Base-by-base conservation (phyloP, 805 yeast genomes). In the Candida chilensis region DNA sequence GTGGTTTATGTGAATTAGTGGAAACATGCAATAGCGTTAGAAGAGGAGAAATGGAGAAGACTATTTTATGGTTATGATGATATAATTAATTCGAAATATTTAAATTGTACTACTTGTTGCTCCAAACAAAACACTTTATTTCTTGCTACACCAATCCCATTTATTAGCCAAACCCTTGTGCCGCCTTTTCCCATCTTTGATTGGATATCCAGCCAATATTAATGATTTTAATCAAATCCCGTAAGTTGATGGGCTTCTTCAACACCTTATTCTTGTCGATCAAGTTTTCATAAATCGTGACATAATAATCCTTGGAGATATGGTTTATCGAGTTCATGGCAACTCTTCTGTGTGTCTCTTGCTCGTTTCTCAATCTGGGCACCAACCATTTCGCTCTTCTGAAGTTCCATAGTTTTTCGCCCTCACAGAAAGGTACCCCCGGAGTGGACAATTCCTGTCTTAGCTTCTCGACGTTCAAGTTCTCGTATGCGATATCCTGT, bases 131-230 rank as follows among this genome's bases (percentile, higher is more conserved):
- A n/a, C n/a, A n/a, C n/a, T n/a, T n/a, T n/a, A n/a, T n/a, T n/a
- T n/a, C n/a, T n/a, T n/a, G n/a, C n/a, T n/a, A n/a, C n/a, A n/a
- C n/a, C n/a, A n/a, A n/a, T n/a, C n/a, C n/a, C n/a, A n/a, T n/a
- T n/a, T n/a, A 3, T 30, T 36, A 55, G 4, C 64, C 47, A 30
- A 60, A 39, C 2, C 67, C 67, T 19, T 43, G 46, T 4, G 65
- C 64, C 4, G 70, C 70, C 21, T 65, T 55, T 34, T 71, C 79
- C 90, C 92, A 88, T 40, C 74, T 72, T 30, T 78, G 85, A 15
- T 74, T 74, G 36, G 75, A 78, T 11, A 69, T 66, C 97, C 97
- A 88, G 13, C 96, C 96, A 3, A 81, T 72, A 43, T 84, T 76
- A 25, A 88, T 68, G 16, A 88, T 71, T 39, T 69, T 68, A 30